Conservation (phyloP, 2,329 filamentous ascomycete genomes). For the Thielaviopsis populi region DNA sequence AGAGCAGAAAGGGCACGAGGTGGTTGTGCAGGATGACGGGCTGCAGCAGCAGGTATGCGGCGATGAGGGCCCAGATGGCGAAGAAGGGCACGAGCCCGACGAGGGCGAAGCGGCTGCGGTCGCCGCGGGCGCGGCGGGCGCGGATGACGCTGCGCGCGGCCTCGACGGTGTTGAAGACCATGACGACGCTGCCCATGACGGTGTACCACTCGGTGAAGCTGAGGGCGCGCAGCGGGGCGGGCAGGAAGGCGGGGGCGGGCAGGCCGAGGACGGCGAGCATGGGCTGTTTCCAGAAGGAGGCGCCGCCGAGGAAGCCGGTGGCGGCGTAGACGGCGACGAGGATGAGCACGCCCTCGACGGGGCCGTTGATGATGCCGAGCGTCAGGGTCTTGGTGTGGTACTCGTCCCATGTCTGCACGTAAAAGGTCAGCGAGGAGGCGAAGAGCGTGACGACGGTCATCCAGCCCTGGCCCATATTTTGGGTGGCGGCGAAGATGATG, state of each 20-base stretch:
- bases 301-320: slow-evolving; percentile 74
- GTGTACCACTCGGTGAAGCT: slow-evolving; percentile 90
- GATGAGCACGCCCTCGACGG: slow-evolving; percentile 84
- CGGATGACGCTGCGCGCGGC: slow-evolving; percentile 73
- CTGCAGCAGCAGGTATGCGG: slow-evolving; percentile 69
- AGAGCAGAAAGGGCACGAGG: slow-evolving; percentile 78
- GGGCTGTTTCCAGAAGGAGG: slow-evolving; percentile 81
- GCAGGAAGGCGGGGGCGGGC: slow-evolving; percentile 31
- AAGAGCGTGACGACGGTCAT: slow-evolving; percentile 72
- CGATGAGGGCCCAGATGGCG: slow-evolving; percentile 59
- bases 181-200: slow-evolving; percentile 65
- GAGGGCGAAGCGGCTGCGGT: slow-evolving; percentile 58
- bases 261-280: slow-evolving; percentile 59
- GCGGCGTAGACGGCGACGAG: slow-evolving; percentile 67
- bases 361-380: slow-evolving; percentile 80
- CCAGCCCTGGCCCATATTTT: slow-evolving; percentile 91
- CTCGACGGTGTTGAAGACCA: slow-evolving; percentile 71
- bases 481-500: slow-evolving; percentile 76
- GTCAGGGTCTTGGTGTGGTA: slow-evolving; percentile 96
- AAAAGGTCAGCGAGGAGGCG: slow-evolving; percentile 83
- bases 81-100: slow-evolving; percentile 73
- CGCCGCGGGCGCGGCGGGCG: slow-evolving; percentile 58
- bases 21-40: slow-evolving; percentile 70
- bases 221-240: slow-evolving; percentile 49
- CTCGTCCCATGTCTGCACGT: slow-evolving; percentile 97